Conservation (phyloP, 306 rosid species). For the Dalbergia oliveri region DNA sequence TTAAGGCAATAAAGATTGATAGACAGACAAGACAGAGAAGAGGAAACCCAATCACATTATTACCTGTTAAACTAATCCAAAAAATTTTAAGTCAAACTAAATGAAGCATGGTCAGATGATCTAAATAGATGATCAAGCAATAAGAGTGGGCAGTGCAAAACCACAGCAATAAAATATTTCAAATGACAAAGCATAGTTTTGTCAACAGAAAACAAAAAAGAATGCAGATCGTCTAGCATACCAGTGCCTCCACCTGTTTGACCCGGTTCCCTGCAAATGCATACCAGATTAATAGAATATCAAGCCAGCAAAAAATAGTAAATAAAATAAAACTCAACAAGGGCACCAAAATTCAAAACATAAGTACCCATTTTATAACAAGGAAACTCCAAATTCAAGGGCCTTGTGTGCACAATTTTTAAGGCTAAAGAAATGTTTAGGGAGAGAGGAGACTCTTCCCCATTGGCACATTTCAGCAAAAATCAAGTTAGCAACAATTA, state of each 20-base stretch:
- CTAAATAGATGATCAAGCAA: constrained; percentile 17
- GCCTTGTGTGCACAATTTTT: background rate
- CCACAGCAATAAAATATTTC: constrained; percentile 19
- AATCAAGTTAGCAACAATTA: constrained; percentile 32
- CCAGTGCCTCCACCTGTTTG: constrained; percentile 59
- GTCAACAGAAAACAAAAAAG: constrained; percentile 36
- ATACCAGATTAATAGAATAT: constrained; percentile 29
- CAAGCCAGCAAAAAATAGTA: constrained; percentile 22
- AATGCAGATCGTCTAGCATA: constrained; percentile 36
- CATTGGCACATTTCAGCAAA: constrained; percentile 11
- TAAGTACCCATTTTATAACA: constrained; percentile 8
- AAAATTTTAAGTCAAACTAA: constrained; percentile 26
- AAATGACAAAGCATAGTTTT: constrained; percentile 16
- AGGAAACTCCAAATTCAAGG: constrained; percentile 6
- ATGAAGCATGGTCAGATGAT: constrained; percentile 4
- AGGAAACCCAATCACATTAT: background rate
- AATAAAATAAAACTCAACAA: constrained; percentile 29
- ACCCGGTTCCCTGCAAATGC: constrained; percentile 56
- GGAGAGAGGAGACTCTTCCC: background rate
- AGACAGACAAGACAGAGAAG: constrained; percentile 23
- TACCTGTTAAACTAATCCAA: background rate
- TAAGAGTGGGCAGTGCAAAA: constrained; percentile 32
- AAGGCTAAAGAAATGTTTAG: background rate
- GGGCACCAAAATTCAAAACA: constrained; percentile 34
- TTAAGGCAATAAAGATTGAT: background rate